phyloP scores from a whole-genome alignment of 305 asterid genomes.

The Fraxinus velutina region DNA sequence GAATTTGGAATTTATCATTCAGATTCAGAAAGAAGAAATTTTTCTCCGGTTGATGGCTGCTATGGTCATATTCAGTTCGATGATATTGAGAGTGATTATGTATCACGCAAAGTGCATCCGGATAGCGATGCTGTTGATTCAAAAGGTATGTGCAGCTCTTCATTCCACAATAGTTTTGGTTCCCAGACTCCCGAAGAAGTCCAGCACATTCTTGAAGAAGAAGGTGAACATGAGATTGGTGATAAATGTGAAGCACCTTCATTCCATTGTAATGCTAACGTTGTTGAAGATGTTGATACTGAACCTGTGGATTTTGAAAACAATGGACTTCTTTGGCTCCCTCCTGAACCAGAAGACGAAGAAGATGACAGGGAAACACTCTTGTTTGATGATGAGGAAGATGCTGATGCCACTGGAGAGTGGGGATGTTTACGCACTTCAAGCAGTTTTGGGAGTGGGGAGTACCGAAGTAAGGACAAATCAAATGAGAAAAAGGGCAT shows the following conservation, averaged over 20 bases:
- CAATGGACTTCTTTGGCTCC: constrained; percentile 93
- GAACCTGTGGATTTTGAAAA: constrained; percentile 92
- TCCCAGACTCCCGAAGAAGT: constrained; percentile 52
- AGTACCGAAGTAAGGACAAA: constrained; percentile 68
- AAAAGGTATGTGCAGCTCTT: constrained; percentile 41
- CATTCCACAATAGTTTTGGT: constrained; percentile 39
- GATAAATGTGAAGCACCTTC: constrained; percentile 84
- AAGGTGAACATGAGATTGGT: constrained; percentile 45
- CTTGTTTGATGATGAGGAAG: constrained; percentile 37
- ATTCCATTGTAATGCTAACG: constrained; percentile 33
- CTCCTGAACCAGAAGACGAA: constrained; percentile 97
- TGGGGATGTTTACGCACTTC: constrained; percentile 69
- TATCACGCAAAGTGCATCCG: constrained; percentile 53
- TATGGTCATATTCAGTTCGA: constrained; percentile 49
- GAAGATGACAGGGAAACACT: constrained; percentile 78
- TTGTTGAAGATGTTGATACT: constrained; percentile 55
- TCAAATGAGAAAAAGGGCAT: constrained; percentile 55
- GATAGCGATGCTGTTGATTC: constrained; percentile 56
- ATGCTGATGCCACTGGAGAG: constrained; percentile 53
- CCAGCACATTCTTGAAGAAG: constrained; percentile 42
- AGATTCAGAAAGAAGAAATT: constrained; percentile 44
- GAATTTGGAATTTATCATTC: constrained; percentile 50
- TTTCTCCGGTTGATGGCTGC: constrained; percentile 54
- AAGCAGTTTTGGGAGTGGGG: constrained; percentile 81
- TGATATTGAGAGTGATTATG: constrained; percentile 49